Conservation (phyloP, 2,329 filamentous ascomycete species). For the Drechslerella coelobrocha region DNA sequence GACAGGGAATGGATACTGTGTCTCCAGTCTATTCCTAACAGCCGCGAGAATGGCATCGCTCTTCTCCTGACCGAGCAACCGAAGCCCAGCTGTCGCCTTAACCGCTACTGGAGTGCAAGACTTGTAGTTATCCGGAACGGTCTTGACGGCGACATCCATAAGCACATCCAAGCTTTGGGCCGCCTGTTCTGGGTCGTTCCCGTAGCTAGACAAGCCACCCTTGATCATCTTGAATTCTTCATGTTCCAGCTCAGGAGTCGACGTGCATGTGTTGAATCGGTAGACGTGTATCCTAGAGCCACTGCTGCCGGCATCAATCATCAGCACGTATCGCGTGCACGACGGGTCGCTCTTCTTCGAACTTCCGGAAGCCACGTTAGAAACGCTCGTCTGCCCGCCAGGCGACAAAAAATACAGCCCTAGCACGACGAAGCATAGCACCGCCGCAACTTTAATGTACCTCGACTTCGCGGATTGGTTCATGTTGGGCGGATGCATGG, state of each 20-base stretch:
- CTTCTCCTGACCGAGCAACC: constrained; percentile 80
- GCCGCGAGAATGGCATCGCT: constrained; percentile 84
- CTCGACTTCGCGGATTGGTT: constrained; percentile 51
- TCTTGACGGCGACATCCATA: constrained; percentile 82
- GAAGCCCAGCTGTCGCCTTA: constrained; percentile 93
- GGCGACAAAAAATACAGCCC: constrained; percentile 52
- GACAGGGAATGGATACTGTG: constrained; percentile 90
- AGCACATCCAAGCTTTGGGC: constrained; percentile 88
- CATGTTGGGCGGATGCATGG: constrained; percentile 43
- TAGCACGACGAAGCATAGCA: constrained; percentile 53
- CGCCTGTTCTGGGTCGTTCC: constrained; percentile 81
- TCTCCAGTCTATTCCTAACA: constrained; percentile 83
- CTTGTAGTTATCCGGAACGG: constrained; percentile 86
- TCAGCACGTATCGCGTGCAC: constrained; percentile 75
- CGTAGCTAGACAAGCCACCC: constrained; percentile 86
- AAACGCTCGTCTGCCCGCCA: constrained; percentile 5
- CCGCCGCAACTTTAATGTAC: constrained; percentile 53
- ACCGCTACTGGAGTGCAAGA: constrained; percentile 94
- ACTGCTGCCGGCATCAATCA: constrained; percentile 98
- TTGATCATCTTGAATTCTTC: constrained; percentile 94
- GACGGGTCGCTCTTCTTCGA: constrained; percentile 24
- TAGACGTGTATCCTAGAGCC: constrained; percentile 98
- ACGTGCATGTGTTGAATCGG: constrained; percentile 97
- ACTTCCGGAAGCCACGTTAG: constrained; percentile 17
- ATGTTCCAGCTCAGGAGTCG: constrained; percentile 90